phyloP scores from a whole-genome alignment of 2,329 filamentous ascomycete genomes.

The Zasmidium angulare region DNA sequence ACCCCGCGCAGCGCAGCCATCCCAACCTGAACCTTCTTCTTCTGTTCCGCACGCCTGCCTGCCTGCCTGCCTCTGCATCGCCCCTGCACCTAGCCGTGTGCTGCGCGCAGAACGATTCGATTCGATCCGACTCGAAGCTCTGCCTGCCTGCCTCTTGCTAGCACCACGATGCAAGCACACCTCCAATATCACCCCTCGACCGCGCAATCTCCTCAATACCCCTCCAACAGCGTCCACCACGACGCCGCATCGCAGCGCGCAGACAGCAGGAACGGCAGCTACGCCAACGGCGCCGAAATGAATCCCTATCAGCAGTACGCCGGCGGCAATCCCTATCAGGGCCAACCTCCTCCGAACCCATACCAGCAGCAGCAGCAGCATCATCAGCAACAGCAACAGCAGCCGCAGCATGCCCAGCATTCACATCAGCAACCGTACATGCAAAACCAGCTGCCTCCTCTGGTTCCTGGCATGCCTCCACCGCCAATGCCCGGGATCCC shows the following conservation, averaged over 20 bases:
- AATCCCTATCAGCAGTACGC: slow-evolving; percentile 25
- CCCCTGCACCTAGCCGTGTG: slow-evolving; percentile 7
- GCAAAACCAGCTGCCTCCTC: slow-evolving; percentile 24
- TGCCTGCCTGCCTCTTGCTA: neutral
- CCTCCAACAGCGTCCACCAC: slow-evolving; percentile 19
- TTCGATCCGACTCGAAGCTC: neutral
- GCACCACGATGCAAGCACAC: slow-evolving; percentile 14
- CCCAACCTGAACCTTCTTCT: neutral
- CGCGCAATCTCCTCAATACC: slow-evolving; percentile 17
- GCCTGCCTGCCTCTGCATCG: slow-evolving; percentile 1
- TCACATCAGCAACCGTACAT: slow-evolving; percentile 18
- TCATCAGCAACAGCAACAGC: slow-evolving; percentile 15
- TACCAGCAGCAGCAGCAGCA: slow-evolving; percentile 15
- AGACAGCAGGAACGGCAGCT: slow-evolving; percentile 18
- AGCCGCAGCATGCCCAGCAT: slow-evolving; percentile 8
- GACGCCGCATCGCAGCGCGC: slow-evolving; percentile 15
- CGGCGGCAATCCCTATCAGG: slow-evolving; percentile 18
- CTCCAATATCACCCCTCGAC: slow-evolving; percentile 6
- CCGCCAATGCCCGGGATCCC: slow-evolving; percentile 15
- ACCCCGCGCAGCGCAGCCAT: neutral
- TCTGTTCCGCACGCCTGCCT: no score
- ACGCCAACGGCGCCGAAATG: slow-evolving; percentile 22
- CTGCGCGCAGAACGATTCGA: slow-evolving; percentile 1
- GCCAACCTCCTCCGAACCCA: slow-evolving; percentile 12
- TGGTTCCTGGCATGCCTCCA: slow-evolving; percentile 13